Percentiles rank a stretch among this genome's conserved stretches.
Evolutionary conservation across 2,329 filamentous ascomycete genomes (phyloP).

Genomic region (Grosmannia clavigera): DNA sequence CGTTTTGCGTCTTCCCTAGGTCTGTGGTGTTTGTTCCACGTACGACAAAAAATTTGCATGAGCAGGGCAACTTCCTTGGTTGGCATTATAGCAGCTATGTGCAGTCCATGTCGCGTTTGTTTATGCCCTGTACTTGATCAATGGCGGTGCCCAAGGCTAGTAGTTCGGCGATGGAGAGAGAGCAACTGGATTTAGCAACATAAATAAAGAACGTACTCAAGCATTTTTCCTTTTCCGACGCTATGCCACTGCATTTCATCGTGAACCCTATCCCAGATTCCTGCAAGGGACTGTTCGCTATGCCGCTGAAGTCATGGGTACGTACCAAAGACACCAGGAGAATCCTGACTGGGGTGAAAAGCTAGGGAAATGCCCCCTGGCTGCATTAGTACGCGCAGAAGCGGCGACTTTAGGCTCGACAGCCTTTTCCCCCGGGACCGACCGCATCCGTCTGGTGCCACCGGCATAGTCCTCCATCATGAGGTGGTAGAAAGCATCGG

Average conservation of each 20-base stretch:
- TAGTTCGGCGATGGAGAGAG: too few species aligned
- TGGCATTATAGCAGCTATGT: too few species aligned
- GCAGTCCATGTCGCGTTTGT: too few species aligned
- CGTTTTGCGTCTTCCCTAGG: not conserved
- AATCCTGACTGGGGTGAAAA: not conserved
- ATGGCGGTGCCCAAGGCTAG: too few species aligned
- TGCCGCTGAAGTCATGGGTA: not conserved
- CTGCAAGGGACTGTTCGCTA: not conserved
- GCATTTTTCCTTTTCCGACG: too few species aligned
- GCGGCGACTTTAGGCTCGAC: too few species aligned
- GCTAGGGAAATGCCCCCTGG: not conserved
- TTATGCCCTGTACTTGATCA: too few species aligned
- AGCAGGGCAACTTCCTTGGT: not conserved
- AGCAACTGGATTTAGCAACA: too few species aligned
- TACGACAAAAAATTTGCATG: not conserved
- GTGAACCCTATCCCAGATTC: not conserved
- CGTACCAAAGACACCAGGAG: too few species aligned
- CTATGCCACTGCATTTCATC: too few species aligned
- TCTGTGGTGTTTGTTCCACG: not conserved
- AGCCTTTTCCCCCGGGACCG: not conserved
- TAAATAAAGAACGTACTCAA: too few species aligned
- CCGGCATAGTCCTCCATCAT: not conserved
- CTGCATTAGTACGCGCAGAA: not conserved
- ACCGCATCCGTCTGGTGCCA: not conserved
- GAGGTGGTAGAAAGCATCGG: not conserved